These are phyloP conservation scores for Cryptomeria japonica DNA, from an alignment of 75 land plant species.

Conservation along the genomic window DNA sequence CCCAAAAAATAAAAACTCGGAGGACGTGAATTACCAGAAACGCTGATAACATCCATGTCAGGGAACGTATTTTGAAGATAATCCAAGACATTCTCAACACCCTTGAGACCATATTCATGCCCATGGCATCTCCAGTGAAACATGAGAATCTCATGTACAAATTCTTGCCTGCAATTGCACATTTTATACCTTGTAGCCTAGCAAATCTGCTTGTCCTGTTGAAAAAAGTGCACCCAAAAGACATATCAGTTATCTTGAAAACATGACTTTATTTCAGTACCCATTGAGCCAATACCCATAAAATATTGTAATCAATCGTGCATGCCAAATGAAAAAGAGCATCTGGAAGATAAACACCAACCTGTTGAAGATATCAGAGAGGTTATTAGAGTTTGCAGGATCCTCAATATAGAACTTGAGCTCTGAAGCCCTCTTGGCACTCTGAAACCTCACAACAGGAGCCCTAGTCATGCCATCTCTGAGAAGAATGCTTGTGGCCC, in stretches of 20 bases:
- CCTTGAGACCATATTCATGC: slow-evolving; percentile 95
- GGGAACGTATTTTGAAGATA: slow-evolving; percentile 65
- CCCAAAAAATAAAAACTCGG: not conserved
- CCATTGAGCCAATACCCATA: not conserved
- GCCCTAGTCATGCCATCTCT: slow-evolving; percentile 82
- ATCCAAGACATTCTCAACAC: slow-evolving; percentile 79
- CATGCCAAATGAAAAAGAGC: not conserved
- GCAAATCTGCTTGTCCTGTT: slow-evolving; percentile 88
- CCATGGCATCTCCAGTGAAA: slow-evolving; percentile 94
- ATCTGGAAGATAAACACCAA: not conserved
- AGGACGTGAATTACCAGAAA: slow-evolving; percentile 48
- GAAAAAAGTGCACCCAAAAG: not conserved
- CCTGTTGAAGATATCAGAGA: slow-evolving; percentile 73
- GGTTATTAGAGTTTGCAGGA: slow-evolving; percentile 52
- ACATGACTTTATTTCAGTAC: no score
- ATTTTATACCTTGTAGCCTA: slow-evolving; percentile 60
- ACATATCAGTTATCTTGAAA: not conserved
- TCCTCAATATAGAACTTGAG: slow-evolving; percentile 80
- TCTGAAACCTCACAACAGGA: slow-evolving; percentile 62
- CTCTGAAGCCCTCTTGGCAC: slow-evolving; percentile 58
- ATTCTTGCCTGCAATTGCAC: slow-evolving; percentile 78
- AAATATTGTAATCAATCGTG: no score
- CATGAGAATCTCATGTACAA: slow-evolving; percentile 76
- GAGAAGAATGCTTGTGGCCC: slow-evolving; percentile 52
- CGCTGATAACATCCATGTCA: slow-evolving; percentile 81